phyloP scores from a whole-genome alignment of 352 stramenopile species.

The Pythium sp. region DNA sequence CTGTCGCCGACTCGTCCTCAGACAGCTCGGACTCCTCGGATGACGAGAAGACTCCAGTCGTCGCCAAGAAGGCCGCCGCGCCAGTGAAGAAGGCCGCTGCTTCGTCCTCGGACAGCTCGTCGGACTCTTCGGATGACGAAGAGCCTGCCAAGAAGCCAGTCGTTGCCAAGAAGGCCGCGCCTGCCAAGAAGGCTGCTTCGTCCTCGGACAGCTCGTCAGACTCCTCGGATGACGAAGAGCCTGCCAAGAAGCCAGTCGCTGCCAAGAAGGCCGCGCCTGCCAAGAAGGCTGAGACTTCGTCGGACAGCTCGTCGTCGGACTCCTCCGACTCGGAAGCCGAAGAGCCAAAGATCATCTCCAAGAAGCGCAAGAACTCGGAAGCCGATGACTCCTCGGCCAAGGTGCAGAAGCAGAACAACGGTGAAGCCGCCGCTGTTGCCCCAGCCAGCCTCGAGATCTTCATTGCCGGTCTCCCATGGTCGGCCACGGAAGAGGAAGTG shows the following conservation, averaged over 20 bases:
- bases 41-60: slow-evolving; percentile 28
- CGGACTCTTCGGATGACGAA: slow-evolving; percentile 64
- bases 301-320: slow-evolving; percentile 26
- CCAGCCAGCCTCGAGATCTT: slow-evolving; percentile 71
- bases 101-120: slow-evolving; percentile 25
- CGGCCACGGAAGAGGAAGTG: slow-evolving; percentile 93
- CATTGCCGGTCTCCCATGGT: slow-evolving; percentile 96
- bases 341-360: slow-evolving; percentile 59
- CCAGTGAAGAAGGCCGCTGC: slow-evolving; percentile 23
- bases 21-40: slow-evolving; percentile 30
- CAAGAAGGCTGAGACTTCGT: slow-evolving; percentile 40
- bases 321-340: slow-evolving; percentile 51
- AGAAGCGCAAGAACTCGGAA: slow-evolving; percentile 85
- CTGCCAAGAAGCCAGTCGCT: slow-evolving; percentile 29
- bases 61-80: slow-evolving; percentile 32
- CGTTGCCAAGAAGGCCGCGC: slow-evolving; percentile 21
- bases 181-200: slow-evolving; percentile 41
- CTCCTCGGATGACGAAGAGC: slow-evolving; percentile 60
- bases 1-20: slow-evolving; percentile 36
- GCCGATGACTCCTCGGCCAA: slow-evolving; percentile 57
- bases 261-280: slow-evolving; percentile 27
- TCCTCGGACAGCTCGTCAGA: slow-evolving; percentile 42
- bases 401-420: slow-evolving; percentile 74
- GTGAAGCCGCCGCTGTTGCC: slow-evolving; percentile 47
- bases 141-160: slow-evolving; percentile 38